Evolutionary conservation across 2,329 filamentous ascomycete species (phyloP).

Genomic region (Alternaria viburni): DNA sequence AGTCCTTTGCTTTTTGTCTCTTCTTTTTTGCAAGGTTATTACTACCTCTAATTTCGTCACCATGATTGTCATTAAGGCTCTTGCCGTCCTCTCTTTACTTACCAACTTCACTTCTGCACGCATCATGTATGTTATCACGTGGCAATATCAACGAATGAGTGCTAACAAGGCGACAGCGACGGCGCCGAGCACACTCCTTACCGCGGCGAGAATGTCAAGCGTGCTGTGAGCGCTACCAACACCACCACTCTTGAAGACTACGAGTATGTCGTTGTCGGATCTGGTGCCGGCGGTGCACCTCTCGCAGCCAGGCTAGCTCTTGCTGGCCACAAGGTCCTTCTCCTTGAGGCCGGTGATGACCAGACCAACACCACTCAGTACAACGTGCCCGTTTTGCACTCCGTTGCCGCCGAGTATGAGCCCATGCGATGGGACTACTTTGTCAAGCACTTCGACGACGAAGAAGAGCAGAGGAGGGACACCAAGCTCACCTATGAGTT

Average conservation of each 20-base stretch:
- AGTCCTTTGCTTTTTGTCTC: conserved; percentile 6
- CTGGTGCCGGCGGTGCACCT: conserved; percentile 65
- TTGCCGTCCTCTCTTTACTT: conserved; percentile 13
- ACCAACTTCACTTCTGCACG: conserved; percentile 6
- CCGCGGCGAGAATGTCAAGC: conserved; percentile 25
- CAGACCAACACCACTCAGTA: conserved; percentile 56
- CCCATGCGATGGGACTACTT: conserved; percentile 67
- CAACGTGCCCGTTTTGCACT: conserved; percentile 60
- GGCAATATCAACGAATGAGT: neutral
- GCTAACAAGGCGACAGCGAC: conserved; percentile 18
- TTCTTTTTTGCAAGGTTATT: conserved; percentile 3
- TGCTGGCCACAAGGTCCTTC: conserved; percentile 62
- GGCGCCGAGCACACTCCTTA: conserved; percentile 27
- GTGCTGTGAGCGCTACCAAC: conserved; percentile 17
- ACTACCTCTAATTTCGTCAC: neutral
- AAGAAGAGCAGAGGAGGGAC: conserved; percentile 58
- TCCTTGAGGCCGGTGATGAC: conserved; percentile 66
- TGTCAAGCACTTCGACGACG: conserved; percentile 63
- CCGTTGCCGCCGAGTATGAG: conserved; percentile 61
- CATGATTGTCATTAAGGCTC: conserved; percentile 16
- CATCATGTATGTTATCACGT: conserved; percentile 6
- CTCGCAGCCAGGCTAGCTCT: conserved; percentile 63
- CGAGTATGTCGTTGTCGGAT: conserved; percentile 67
- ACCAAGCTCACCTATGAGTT: conserved; percentile 59
- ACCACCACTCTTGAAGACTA: conserved; percentile 47